phyloP scores from a whole-genome alignment of 2,329 filamentous ascomycete species.

The Diatrype stigma region DNA sequence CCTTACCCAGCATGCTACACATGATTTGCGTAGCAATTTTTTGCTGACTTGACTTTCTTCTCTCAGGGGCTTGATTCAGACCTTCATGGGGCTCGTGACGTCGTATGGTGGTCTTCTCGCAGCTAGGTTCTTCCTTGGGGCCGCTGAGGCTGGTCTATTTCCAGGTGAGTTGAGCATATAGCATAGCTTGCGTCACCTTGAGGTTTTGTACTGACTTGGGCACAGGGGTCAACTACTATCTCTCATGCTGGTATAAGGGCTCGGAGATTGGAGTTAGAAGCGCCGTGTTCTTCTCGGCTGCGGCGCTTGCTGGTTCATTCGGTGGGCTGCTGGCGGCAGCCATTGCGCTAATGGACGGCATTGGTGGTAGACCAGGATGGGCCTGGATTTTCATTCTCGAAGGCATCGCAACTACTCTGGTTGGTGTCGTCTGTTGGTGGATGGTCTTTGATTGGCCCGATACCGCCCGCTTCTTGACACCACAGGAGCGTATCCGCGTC shows the following conservation, averaged over 20 bases:
- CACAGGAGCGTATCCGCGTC: slow-evolving; percentile 32
- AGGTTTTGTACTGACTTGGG: too few species aligned
- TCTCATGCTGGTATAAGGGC: slow-evolving; percentile 10
- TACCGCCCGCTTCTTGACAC: slow-evolving; percentile 39
- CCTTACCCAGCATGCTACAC: background rate
- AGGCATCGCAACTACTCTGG: slow-evolving; percentile 39
- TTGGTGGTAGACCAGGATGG: slow-evolving; percentile 42
- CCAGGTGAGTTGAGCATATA: slow-evolving; percentile 21
- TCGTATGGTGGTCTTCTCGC: slow-evolving; percentile 13
- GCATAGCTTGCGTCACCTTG: too few species aligned
- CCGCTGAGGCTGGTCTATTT: slow-evolving; percentile 17
- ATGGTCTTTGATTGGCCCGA: slow-evolving; percentile 35
- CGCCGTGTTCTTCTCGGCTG: slow-evolving; percentile 14
- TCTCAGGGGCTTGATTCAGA: background rate
- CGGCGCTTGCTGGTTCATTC: slow-evolving; percentile 43
- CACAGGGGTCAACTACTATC: background rate
- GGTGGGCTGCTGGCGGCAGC: slow-evolving; percentile 47
- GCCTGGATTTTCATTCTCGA: slow-evolving; percentile 44
- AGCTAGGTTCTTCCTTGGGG: slow-evolving; percentile 16
- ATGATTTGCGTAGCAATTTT: background rate
- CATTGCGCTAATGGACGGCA: slow-evolving; percentile 47
- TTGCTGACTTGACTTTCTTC: background rate
- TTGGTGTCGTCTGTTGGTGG: slow-evolving; percentile 38
- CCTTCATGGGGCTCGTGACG: slow-evolving; percentile 10
- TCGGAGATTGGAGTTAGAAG: slow-evolving; percentile 17